phyloP scores from a whole-genome alignment of 805 yeast genomes.

The Saccharomycopsis amapae region DNA sequence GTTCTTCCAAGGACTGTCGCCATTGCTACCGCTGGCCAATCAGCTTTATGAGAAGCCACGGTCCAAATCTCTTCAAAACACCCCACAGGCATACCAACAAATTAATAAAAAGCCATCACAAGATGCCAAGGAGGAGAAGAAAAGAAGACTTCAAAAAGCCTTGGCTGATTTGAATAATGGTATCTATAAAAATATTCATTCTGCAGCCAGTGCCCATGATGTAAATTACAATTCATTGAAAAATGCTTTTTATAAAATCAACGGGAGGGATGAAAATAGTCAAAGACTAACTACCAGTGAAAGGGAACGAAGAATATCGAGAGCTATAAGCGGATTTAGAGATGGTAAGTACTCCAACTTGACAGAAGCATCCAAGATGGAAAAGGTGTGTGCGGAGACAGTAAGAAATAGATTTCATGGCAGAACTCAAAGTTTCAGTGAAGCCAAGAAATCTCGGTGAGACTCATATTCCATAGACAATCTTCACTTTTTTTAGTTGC shows the following conservation, averaged over 20 bases:
- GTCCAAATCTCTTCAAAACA: no score
- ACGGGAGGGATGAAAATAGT: conserved; percentile 21
- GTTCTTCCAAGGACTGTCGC: no score
- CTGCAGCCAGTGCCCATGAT: conserved; percentile 20
- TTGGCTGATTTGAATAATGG: conserved; percentile 16
- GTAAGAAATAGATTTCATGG: conserved; percentile 22
- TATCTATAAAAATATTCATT: conserved; percentile 18
- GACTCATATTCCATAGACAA: no score
- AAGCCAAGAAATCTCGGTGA: no score
- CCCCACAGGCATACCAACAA: no score
- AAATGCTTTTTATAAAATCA: conserved; percentile 24
- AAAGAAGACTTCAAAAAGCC: conserved; percentile 17
- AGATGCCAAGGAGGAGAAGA: conserved; percentile 16
- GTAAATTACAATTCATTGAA: conserved; percentile 23
- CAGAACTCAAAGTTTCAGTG: conserved; percentile 21
- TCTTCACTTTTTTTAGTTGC: no score
- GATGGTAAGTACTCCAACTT: conserved; percentile 20
- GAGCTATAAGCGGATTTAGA: conserved; percentile 18
- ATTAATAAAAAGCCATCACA: neutral
- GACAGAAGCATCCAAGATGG: conserved; percentile 21
- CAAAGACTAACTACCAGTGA: conserved; percentile 19
- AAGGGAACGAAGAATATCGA: conserved; percentile 16
- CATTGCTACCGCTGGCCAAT: no score
- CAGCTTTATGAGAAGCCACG: no score
- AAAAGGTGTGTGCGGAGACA: conserved; percentile 22